phyloP scores from a whole-genome alignment of 2,329 filamentous ascomycete species.

The Neonectria faginata region DNA sequence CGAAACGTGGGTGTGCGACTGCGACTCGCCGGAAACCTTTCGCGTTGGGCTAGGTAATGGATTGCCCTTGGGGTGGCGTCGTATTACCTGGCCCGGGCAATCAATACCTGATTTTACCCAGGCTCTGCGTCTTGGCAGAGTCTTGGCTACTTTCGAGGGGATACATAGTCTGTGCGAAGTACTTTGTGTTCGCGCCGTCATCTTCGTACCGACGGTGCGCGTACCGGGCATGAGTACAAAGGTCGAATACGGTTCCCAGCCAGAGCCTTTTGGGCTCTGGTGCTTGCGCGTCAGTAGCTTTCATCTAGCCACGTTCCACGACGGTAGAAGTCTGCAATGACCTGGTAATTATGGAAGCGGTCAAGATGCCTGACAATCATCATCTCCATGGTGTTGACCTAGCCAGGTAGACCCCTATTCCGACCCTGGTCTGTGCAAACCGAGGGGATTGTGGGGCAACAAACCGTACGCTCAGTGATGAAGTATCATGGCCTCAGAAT shows the following conservation, averaged over 20 bases:
- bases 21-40: slow-evolving; percentile 1
- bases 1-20: slow-evolving; percentile 29
- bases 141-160: not conserved
- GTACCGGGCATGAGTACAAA: too few species aligned
- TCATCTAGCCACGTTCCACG: too few species aligned
- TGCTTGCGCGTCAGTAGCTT: not conserved
- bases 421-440: too few species aligned
- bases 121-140: slow-evolving; percentile 2
- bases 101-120: not conserved
- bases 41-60: not conserved
- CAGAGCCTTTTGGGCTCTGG: too few species aligned
- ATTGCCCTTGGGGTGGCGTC: not conserved
- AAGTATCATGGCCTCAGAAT: too few species aligned
- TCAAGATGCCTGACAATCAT: not conserved
- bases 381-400: not conserved
- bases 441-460: too few species aligned
- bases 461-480: too few species aligned
- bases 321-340: too few species aligned
- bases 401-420: not conserved
- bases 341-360: too few species aligned
- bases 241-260: not conserved
- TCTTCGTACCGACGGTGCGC: too few species aligned
- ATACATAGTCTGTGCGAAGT: not conserved
- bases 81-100: not conserved
- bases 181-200: too few species aligned